phyloP scores from a whole-genome alignment of 1,284 basidiomycete species.

The Trichosporon asahii region DNA sequence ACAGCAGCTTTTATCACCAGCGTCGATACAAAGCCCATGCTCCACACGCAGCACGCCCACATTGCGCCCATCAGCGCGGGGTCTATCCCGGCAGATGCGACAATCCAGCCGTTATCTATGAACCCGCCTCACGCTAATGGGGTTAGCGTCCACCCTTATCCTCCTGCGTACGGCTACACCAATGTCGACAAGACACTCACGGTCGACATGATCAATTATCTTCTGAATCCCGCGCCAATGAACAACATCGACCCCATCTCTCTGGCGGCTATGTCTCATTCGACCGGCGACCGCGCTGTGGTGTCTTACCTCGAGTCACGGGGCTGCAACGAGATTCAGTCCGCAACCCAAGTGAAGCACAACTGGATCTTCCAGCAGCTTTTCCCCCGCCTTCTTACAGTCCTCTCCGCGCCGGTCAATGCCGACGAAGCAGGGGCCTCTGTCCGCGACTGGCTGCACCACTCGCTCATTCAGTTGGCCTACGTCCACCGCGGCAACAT shows the following conservation, averaged over 20 bases:
- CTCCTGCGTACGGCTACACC: neutral
- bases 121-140: neutral
- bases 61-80: neutral
- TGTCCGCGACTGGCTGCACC: constrained; percentile 21
- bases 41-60: neutral
- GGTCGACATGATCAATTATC: constrained; percentile 12
- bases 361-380: constrained; percentile 30
- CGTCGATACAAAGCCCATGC: constrained; percentile 4
- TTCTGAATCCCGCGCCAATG: constrained; percentile 11
- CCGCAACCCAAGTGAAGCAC: constrained; percentile 18
- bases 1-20: neutral
- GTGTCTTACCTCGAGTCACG: constrained; percentile 26
- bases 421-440: constrained; percentile 10
- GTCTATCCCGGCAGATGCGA: neutral
- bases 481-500: constrained; percentile 28
- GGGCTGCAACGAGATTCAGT: constrained; percentile 28
- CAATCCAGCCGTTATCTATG: neutral
- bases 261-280: constrained; percentile 13
- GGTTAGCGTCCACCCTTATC: neutral
- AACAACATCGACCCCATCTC: constrained; percentile 16
- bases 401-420: constrained; percentile 5
- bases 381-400: constrained; percentile 23
- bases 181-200: constrained; percentile 6
- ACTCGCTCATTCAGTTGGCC: constrained; percentile 23
- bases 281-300: constrained; percentile 14